Conservation (phyloP, 1,284 basidiomycete genomes). For the Neotropicomus parvogracilis region DNA sequence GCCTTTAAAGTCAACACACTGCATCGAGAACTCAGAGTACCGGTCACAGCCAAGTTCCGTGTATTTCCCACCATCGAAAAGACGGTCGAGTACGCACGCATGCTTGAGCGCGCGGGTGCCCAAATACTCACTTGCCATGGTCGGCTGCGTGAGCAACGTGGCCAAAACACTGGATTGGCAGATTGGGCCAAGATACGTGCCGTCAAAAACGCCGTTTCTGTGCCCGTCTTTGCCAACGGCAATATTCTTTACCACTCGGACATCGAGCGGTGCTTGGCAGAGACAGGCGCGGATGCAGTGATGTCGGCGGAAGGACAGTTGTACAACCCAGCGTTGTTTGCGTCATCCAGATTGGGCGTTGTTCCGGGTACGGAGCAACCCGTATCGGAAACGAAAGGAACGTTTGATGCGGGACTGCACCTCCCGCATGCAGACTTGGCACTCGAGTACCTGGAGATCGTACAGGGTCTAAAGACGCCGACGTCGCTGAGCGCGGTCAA, state of each 20-base stretch:
- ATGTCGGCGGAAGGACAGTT: slow-evolving; percentile 97
- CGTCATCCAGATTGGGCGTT: slow-evolving; percentile 5
- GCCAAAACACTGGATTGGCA: slow-evolving; percentile 76
- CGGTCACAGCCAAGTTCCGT: slow-evolving; percentile 95
- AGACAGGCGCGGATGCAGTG: slow-evolving; percentile 86
- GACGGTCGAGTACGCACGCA: slow-evolving; percentile 90
- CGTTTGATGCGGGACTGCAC: slow-evolving; percentile 45
- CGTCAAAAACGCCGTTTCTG: slow-evolving; percentile 82
- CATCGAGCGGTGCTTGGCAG: slow-evolving; percentile 70
- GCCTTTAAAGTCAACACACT: slow-evolving; percentile 67
- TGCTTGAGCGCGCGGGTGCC: slow-evolving; percentile 93
- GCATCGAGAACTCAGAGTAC: slow-evolving; percentile 79
- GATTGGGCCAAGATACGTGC: slow-evolving; percentile 83
- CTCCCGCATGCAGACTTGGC: slow-evolving; percentile 68
- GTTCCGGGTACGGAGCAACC: neutral
- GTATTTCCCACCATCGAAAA: slow-evolving; percentile 84
- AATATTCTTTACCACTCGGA: slow-evolving; percentile 88
- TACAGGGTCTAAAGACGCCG: slow-evolving; percentile 64
- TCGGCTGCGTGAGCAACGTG: slow-evolving; percentile 87
- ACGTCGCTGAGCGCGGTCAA: slow-evolving; percentile 80
- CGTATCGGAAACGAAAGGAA: neutral
- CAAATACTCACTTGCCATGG: slow-evolving; percentile 96
- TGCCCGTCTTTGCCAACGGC: slow-evolving; percentile 98
- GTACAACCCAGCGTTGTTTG: slow-evolving; percentile 89
- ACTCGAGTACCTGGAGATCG: slow-evolving; percentile 84